Conservation (phyloP, 306 rosid genomes). For the Rosa persica region DNA sequence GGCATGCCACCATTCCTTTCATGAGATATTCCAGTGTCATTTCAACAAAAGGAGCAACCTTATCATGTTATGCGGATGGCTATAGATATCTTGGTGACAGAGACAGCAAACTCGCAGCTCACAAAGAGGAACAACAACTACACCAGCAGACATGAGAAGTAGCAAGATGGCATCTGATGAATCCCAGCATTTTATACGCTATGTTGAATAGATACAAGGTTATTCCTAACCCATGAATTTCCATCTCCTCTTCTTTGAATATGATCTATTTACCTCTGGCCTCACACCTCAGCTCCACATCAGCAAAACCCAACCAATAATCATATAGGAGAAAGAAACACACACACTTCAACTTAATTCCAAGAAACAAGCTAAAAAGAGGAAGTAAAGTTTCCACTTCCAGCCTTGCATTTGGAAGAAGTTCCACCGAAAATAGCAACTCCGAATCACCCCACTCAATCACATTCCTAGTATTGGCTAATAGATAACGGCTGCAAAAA, state of each 20-base stretch:
- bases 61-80: constrained; percentile 16
- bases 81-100: constrained; percentile 24
- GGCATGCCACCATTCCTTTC: constrained; percentile 37
- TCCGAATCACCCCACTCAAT: background rate
- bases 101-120: constrained; percentile 34
- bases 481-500: background rate
- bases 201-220: background rate
- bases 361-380: constrained; percentile 17
- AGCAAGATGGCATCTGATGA: constrained; percentile 8
- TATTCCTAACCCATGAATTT: constrained; percentile 11
- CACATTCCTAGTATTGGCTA: background rate
- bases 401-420: constrained; percentile 5
- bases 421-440: constrained; percentile 2
- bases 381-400: constrained; percentile 18
- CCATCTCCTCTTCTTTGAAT: constrained; percentile 24
- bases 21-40: constrained; percentile 40
- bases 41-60: constrained; percentile 33
- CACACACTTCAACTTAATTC: constrained; percentile 23
- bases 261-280: constrained; percentile 12
- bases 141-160: constrained; percentile 20
- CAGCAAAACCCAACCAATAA: constrained; percentile 16
- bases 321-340: background rate
- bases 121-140: constrained; percentile 28
- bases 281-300: constrained; percentile 22
- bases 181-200: constrained; percentile 5